Base-by-base conservation (phyloP, 2,329 filamentous ascomycete species). In the Diaporthe vexans region DNA sequence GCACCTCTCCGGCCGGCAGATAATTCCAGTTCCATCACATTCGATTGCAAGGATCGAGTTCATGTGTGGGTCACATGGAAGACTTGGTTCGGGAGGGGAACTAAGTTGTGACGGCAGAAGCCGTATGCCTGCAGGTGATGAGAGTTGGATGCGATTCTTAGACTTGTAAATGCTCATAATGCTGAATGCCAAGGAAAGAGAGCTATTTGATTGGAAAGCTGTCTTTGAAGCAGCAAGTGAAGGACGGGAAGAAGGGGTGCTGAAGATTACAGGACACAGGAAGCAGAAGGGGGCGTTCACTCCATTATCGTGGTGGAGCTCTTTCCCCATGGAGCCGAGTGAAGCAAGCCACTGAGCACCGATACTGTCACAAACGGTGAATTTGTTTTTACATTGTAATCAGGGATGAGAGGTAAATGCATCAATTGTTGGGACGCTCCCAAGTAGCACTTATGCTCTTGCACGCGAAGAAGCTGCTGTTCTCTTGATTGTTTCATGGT, bases 251-350 rank as follows among this genome's bases (percentile, higher is more conserved):
- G 61, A 65, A 35, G 61, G 61, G 6, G 29, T 51, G 8, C 43
- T 65, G 7, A 33, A 35, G 26, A 29, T 65, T 29, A 65, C 61
- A 24, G 61, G 43, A 4, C 29, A 35, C 4, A 35, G 26, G 17
- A 65, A 35, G 61, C 61, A 24, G 61, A 51, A 15, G 61, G 61
- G 10, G 19, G 61, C 10, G 43, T 48, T 1, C 61, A 65, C 17
- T 65, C 61, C 19, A 33, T 65, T 11, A 65, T 65, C 13, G 61
- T 65, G 61, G 61, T 65, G 3, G 61, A 65, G 61, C 61, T 65
- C 19, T 7, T 65, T 29, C 61, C 61, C 17, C 61, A 40, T 13
- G 37, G 37, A 4, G 37, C 7, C 3, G 61, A 51, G 43, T 65
- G 33, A 17, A 63, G 17, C 4, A 8, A 43, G 40, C 13, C 40